Evolutionary conservation across 2,329 filamentous ascomycete genomes (phyloP).

Genomic region (Phialemoniopsis sp.): DNA sequence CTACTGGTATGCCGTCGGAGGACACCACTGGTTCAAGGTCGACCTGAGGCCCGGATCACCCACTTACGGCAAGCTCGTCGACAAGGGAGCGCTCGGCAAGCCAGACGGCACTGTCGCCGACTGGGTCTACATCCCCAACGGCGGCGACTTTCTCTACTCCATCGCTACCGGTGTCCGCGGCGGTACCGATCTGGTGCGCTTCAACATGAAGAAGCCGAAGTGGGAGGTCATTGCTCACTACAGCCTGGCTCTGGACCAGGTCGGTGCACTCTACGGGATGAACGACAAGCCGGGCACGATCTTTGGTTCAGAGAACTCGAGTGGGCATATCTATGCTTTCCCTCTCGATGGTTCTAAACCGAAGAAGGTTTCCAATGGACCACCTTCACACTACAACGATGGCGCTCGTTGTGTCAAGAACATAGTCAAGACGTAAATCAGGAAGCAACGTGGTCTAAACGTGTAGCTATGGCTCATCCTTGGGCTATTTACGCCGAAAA

Average conservation of each 20-base stretch:
- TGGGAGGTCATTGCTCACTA: slow-evolving; percentile 5
- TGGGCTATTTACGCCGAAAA: too few relatives aligned
- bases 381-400: too few relatives aligned
- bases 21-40: slow-evolving; percentile 1
- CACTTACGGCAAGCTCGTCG: slow-evolving; percentile 3
- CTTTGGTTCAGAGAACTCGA: too few relatives aligned
- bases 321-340: too few relatives aligned
- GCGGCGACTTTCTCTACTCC: slow-evolving; percentile 4
- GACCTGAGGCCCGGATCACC: slow-evolving; percentile 5
- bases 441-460: too few relatives aligned
- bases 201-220: slow-evolving; percentile 2
- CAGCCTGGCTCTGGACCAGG: background rate
- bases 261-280: slow-evolving; percentile 6
- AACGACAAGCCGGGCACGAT: too few relatives aligned
- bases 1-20: slow-evolving; percentile 7
- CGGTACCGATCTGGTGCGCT: slow-evolving; percentile 4
- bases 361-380: too few relatives aligned
- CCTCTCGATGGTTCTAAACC: too few relatives aligned
- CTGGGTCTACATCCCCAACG: slow-evolving; percentile 4
- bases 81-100: slow-evolving; percentile 1
- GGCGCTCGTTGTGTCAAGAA: too few relatives aligned
- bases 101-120: background rate
- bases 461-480: too few relatives aligned
- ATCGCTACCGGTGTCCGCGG: background rate
- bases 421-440: too few relatives aligned